Conservation (phyloP, 352 stramenopile genomes). For the Phytophthora pisi region DNA sequence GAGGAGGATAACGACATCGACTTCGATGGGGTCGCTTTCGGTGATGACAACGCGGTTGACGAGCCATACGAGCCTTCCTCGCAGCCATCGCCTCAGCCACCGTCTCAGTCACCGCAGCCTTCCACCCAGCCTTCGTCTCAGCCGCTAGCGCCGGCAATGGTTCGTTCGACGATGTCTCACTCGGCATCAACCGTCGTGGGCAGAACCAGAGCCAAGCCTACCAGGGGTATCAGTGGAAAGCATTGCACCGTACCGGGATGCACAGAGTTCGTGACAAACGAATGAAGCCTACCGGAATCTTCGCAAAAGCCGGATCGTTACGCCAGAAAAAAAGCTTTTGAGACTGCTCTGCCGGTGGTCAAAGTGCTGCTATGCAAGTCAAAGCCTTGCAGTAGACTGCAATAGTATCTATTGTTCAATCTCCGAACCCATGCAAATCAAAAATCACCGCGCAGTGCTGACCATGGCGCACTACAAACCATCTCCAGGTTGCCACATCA, state of each 20-base stretch:
- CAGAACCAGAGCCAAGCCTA: too few relatives aligned
- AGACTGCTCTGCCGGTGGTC: not conserved
- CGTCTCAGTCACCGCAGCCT: too few relatives aligned
- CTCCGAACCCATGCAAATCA: not conserved
- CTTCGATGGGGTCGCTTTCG: too few relatives aligned
- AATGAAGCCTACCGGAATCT: constrained; percentile 23
- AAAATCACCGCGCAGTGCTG: constrained; percentile 15
- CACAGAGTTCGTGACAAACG: constrained; percentile 10
- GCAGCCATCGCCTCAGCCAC: too few relatives aligned
- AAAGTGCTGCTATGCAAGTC: too few relatives aligned
- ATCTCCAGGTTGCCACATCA: constrained; percentile 8
- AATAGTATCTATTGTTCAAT: not conserved
- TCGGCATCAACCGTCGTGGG: too few relatives aligned
- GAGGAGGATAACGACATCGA: too few relatives aligned
- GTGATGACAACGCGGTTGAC: too few relatives aligned
- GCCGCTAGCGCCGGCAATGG: too few relatives aligned
- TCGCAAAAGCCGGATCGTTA: constrained; percentile 30
- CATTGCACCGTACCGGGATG: not conserved
- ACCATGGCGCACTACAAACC: not conserved
- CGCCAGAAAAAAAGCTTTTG: not conserved
- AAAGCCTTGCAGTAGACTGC: not conserved
- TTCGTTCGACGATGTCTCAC: too few relatives aligned
- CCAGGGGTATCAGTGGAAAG: not conserved
- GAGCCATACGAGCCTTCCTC: too few relatives aligned
- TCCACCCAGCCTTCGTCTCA: too few relatives aligned